Base-by-base conservation (phyloP, 768 basidiomycete species). In the Podaxis sp. region DNA sequence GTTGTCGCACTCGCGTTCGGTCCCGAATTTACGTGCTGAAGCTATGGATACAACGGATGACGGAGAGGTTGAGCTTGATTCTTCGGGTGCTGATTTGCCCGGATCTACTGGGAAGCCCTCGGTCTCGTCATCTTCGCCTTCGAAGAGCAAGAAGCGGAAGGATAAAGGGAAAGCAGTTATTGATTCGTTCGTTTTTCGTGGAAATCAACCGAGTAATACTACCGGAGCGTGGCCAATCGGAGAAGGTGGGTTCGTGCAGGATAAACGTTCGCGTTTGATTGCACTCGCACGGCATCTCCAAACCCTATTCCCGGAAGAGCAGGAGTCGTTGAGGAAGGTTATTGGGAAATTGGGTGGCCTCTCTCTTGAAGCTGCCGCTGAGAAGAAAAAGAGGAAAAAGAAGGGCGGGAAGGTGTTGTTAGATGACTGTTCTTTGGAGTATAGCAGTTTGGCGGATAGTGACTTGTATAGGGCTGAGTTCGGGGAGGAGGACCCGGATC, bases 231-330 rank as follows among this genome's bases (percentile, higher is more conserved):
- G 58, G 49, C 36, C 49, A 13, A 15, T 59, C 36, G 49, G 37
- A 37, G 19, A 61, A 22, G 27, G 8, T 9, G 60, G 43, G 22
- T 33, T 47, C 33, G 41, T 69, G 22, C 67, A 70, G 58, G 70
- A 56, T 52, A 73, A 74, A 60, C 68, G 70, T 63, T 72, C 81
- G 7, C 82, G 83, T 57, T 68, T 89, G 37, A 78, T 86, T 13
- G 72, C 79, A 59, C 77, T 89, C 7, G 85, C 85, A 9, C 80
- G 80, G 64, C 84, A 85, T 67, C 72, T 89, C 55, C 79, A 82
- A 51, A 75, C 81, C 64, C 74, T 80, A 40, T 89, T 86, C 70
- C 85, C 85, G 19, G 79, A 82, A 64, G 83, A 89, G 61, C 66
- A 55, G 43, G 67, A 68, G 50, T 67, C 72, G 19, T 68, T 76